phyloP scores from a whole-genome alignment of 352 stramenopile species.

The Pythium sukuiense region DNA sequence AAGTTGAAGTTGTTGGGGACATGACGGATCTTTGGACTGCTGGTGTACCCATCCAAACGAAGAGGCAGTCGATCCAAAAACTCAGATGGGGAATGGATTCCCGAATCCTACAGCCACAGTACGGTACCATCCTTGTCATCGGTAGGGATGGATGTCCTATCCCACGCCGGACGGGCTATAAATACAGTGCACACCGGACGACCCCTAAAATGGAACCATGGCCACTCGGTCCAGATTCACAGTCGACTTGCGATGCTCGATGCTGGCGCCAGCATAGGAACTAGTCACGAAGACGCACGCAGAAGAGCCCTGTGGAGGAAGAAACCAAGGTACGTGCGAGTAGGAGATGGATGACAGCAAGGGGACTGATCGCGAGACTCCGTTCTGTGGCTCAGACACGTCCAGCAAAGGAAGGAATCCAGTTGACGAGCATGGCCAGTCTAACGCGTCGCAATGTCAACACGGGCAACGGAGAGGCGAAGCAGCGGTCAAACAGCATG shows the following conservation, averaged over 20 bases:
- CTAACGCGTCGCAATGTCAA: conserved; percentile 50
- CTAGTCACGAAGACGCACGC: neutral
- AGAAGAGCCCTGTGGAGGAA: neutral
- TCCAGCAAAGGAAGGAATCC: neutral
- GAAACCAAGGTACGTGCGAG: neutral
- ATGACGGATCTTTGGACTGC: neutral
- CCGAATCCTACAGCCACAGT: too few relatives aligned
- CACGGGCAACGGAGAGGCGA: conserved; percentile 23
- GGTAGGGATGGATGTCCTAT: neutral
- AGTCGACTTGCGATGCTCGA: neutral
- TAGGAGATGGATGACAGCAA: neutral
- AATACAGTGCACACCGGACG: neutral
- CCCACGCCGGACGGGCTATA: neutral
- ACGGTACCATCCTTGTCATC: neutral
- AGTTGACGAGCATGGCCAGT: conserved; percentile 20
- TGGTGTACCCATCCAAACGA: neutral
- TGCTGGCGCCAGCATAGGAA: neutral
- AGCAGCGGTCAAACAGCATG: conserved; percentile 46
- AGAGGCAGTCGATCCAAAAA: neutral
- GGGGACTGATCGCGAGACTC: conserved; percentile 8
- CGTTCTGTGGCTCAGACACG: neutral
- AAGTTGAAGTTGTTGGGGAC: neutral
- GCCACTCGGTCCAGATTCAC: neutral
- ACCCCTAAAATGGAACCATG: conserved; percentile 1
- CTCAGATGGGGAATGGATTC: too few relatives aligned